phyloP scores from a whole-genome alignment of 768 basidiomycete species.

The Omphalotus guepiniiformis region DNA sequence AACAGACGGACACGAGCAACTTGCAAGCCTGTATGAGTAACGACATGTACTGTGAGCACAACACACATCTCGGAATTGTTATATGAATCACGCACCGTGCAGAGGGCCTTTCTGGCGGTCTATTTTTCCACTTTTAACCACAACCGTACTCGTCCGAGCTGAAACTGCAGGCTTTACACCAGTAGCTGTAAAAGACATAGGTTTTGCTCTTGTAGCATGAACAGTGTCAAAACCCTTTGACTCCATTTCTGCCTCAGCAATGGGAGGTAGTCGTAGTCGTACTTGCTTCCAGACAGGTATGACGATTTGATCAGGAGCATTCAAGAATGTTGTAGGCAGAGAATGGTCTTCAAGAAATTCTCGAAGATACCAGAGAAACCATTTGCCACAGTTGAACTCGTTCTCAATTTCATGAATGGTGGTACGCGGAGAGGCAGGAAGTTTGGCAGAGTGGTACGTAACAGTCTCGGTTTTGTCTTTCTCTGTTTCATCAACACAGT shows the following conservation, averaged over 20 bases:
- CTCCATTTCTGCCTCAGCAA: slow-evolving; percentile 12
- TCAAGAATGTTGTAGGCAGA: not conserved
- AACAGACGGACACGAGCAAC: slow-evolving; percentile 23
- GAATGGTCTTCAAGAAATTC: not conserved
- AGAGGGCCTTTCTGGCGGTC: slow-evolving; percentile 4
- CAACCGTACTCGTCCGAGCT: slow-evolving; percentile 19
- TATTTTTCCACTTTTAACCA: slow-evolving; percentile 9
- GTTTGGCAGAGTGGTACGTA: slow-evolving; percentile 12
- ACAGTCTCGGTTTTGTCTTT: not conserved
- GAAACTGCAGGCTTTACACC: slow-evolving; percentile 16
- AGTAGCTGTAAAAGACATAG: not conserved
- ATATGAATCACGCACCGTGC: slow-evolving; percentile 9
- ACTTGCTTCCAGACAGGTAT: slow-evolving; percentile 17
- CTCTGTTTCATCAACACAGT: not conserved
- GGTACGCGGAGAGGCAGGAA: slow-evolving; percentile 5
- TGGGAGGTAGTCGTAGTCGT: slow-evolving; percentile 13
- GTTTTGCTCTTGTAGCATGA: slow-evolving; percentile 9
- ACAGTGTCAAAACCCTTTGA: slow-evolving; percentile 13
- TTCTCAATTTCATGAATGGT: not conserved
- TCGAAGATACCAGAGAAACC: slow-evolving; percentile 7
- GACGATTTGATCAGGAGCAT: slow-evolving; percentile 10
- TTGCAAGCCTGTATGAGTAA: slow-evolving; percentile 14
- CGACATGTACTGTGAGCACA: not conserved
- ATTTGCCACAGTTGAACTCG: slow-evolving; percentile 3
- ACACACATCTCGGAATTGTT: not conserved